Evolutionary conservation across 202 grass and related monocot species (phyloP).

Genomic region (Hordeum pubiflorum): DNA sequence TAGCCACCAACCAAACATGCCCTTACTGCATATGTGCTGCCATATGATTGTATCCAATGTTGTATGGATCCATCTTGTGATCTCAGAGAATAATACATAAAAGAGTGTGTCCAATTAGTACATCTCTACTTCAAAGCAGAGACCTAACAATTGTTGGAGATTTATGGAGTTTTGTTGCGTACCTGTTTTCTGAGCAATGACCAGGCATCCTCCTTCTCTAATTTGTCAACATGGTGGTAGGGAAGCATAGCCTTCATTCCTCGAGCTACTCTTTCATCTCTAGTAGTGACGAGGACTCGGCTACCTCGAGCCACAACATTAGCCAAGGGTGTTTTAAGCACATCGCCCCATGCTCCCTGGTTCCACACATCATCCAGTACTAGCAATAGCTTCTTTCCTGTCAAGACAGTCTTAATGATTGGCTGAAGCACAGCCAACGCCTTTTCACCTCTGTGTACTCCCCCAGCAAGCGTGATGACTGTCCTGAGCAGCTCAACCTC

Average conservation of each 20-base stretch:
- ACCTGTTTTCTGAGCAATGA: conserved; percentile 23
- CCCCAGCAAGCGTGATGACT: neutral
- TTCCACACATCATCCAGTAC: neutral
- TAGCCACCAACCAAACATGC: too few relatives aligned
- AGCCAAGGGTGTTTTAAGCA: neutral
- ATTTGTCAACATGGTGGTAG: neutral
- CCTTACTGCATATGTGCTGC: too few relatives aligned
- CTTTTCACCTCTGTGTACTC: neutral
- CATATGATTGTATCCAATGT: too few relatives aligned
- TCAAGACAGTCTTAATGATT: neutral
- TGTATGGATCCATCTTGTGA: too few relatives aligned
- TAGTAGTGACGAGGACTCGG: conserved; percentile 8
- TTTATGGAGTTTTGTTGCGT: fast-evolving
- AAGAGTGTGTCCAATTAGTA: neutral
- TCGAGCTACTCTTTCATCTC: neutral
- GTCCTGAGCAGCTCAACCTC: neutral
- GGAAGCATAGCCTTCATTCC: neutral
- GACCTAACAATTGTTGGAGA: neutral
- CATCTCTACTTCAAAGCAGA: neutral
- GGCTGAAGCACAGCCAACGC: neutral
- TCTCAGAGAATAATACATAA: neutral
- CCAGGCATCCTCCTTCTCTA: neutral
- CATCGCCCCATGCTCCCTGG: neutral
- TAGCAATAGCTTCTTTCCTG: neutral
- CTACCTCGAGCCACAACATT: neutral